These are phyloP conservation scores for Polyporus tsugae DNA, from an alignment of 1,284 basidiomycete genomes.

Conservation along the genomic window DNA sequence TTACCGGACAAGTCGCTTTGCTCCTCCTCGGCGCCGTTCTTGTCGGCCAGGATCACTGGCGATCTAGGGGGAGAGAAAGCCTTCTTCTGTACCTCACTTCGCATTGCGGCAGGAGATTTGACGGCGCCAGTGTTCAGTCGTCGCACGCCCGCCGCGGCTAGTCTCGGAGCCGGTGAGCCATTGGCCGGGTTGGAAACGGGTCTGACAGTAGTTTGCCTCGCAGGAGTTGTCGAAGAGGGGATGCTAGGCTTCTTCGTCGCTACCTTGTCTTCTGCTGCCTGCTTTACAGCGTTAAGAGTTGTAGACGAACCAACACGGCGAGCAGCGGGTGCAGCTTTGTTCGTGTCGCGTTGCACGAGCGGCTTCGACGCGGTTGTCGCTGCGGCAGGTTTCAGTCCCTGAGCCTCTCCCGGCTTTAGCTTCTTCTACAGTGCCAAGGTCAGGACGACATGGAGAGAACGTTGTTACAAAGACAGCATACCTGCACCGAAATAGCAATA, in stretches of 20 bases:
- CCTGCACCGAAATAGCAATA: slow-evolving; percentile 64
- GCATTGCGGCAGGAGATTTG: slow-evolving; percentile 24
- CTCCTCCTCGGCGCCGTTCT: slow-evolving; percentile 17
- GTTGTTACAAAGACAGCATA: slow-evolving; percentile 37
- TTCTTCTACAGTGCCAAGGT: slow-evolving; percentile 35
- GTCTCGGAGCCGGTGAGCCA: slow-evolving; percentile 16
- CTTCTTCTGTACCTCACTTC: slow-evolving; percentile 24
- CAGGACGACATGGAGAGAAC: not conserved
- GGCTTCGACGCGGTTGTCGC: slow-evolving; percentile 28
- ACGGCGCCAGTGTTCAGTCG: slow-evolving; percentile 5
- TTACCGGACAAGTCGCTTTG: slow-evolving; percentile 35
- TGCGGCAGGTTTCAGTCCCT: slow-evolving; percentile 23
- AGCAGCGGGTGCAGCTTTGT: slow-evolving; percentile 28
- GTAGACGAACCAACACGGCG: slow-evolving; percentile 20
- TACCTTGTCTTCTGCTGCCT: slow-evolving; percentile 23
- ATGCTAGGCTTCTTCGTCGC: slow-evolving; percentile 4
- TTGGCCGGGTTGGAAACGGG: slow-evolving; percentile 21
- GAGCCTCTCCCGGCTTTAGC: slow-evolving; percentile 35
- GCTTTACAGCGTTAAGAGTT: slow-evolving; percentile 22
- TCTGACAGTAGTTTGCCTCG: slow-evolving; percentile 25
- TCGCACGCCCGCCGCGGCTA: slow-evolving; percentile 16
- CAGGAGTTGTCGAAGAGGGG: slow-evolving; percentile 24
- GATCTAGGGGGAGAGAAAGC: slow-evolving; percentile 37
- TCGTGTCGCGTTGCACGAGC: slow-evolving; percentile 38
- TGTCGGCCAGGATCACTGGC: slow-evolving; percentile 21